Evolutionary conservation across 2,329 filamentous ascomycete species (phyloP).

Genomic region (Drechslerella dactyloides): DNA sequence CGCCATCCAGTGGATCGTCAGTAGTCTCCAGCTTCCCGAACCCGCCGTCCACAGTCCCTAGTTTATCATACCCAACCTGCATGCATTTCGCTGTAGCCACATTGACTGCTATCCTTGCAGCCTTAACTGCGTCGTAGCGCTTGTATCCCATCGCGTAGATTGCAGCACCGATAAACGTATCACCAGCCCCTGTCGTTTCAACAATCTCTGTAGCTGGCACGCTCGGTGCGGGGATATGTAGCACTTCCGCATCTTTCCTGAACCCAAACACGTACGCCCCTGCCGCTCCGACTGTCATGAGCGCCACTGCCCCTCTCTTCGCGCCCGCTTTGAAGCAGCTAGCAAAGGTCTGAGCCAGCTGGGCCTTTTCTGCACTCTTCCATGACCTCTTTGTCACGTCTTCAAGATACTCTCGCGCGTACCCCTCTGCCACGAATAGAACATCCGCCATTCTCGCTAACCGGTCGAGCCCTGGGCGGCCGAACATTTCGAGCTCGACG

Average conservation of each 20-base stretch:
- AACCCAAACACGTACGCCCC: slow-evolving; percentile 26
- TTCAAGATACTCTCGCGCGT: slow-evolving; percentile 31
- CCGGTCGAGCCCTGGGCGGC: slow-evolving; percentile 46
- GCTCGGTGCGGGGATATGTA: slow-evolving; percentile 27
- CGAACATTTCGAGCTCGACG: slow-evolving; percentile 52
- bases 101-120: slow-evolving; percentile 47
- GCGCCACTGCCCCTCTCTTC: slow-evolving; percentile 16
- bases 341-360: slow-evolving; percentile 15
- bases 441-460: slow-evolving; percentile 46
- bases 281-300: slow-evolving; percentile 28
- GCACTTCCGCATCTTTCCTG: slow-evolving; percentile 6
- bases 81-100: slow-evolving; percentile 52
- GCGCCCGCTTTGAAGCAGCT: not conserved
- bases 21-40: slow-evolving; percentile 28
- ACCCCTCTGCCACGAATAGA: slow-evolving; percentile 49
- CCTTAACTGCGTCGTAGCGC: slow-evolving; percentile 28
- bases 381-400: slow-evolving; percentile 10
- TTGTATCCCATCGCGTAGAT: slow-evolving; percentile 48
- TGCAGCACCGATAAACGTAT: slow-evolving; percentile 52
- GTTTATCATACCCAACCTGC: slow-evolving; percentile 45
- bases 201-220: slow-evolving; percentile 36
- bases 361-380: slow-evolving; percentile 14
- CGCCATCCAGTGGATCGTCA: slow-evolving; percentile 10
- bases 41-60: slow-evolving; percentile 32
- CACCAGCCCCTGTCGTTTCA: slow-evolving; percentile 52